These are phyloP conservation scores for Paraleonurus japonicus DNA, from an alignment of 257 asterid species.

Conservation along the genomic window DNA sequence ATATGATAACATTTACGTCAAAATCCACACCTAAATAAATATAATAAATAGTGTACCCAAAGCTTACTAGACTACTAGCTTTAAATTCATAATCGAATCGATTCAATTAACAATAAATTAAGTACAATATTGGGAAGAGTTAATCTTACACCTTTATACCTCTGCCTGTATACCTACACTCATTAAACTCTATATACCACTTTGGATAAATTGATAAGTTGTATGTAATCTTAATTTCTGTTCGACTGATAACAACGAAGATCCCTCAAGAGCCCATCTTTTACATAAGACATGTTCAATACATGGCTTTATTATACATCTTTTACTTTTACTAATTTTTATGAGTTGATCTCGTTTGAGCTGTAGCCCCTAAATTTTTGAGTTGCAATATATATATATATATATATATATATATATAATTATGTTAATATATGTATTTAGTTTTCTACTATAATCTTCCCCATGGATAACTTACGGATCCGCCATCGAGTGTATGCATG, in stretches of 20 bases:
- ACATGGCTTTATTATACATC: neutral
- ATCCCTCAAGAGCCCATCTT: neutral
- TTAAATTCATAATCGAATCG: neutral
- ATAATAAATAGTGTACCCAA: neutral
- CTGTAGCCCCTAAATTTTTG: too few relatives aligned
- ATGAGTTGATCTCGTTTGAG: too few relatives aligned
- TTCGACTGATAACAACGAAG: slow-evolving; percentile 9
- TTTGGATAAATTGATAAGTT: neutral
- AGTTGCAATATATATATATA: too few relatives aligned
- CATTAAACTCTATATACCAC: neutral
- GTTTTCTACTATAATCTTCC: too few relatives aligned
- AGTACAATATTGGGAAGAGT: too few relatives aligned
- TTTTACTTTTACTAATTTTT: too few relatives aligned
- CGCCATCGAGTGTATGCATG: too few relatives aligned
- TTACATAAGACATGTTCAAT: neutral
- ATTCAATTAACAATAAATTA: too few relatives aligned
- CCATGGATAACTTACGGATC: too few relatives aligned
- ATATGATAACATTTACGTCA: neutral
- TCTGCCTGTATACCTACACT: neutral
- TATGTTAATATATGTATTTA: too few relatives aligned
- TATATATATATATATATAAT: too few relatives aligned
- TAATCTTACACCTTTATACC: too few relatives aligned
- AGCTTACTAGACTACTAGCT: neutral
- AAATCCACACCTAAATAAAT: neutral
- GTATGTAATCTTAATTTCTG: neutral